Evolutionary conservation across 2,329 filamentous ascomycete genomes (phyloP), one percentile per base, ranked within the genome.

Genomic region (Talaromyces marneffei): DNA sequence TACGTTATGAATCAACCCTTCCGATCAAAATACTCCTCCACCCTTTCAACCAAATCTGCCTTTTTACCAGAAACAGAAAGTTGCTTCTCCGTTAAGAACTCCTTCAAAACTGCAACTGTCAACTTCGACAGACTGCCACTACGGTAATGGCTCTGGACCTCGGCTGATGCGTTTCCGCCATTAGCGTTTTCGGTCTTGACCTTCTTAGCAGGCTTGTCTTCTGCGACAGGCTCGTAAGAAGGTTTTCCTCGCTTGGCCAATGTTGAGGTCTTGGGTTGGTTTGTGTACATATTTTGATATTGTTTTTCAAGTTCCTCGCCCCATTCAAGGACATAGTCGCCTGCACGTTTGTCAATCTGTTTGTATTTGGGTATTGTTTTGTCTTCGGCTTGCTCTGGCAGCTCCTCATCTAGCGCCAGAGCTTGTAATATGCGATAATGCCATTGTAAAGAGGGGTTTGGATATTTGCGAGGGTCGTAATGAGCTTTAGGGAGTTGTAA

Each of bases 341-440:
- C 92, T 1, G 90, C 88, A 31, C 93, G 86, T 78, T 95, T 97
- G 73, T 92, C 85, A 60, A 99, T 97, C 66, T 95, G 91, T 67
- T 85, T 88, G 75, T 88, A 92, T 68, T 89, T 91, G 1, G 94
- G 94, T 14, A 90, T 72, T 0, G 94, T 97, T 65, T 89, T 87
- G 71, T 99, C 94, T 55, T 87, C 83, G 1, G 84, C 80, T 50
- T 82, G 77, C 20, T 89, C 87, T 0, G 92, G 92, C 1, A 96
- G 78, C 66, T 97, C 92, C 72, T 99, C 94, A 37, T 96, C 92
- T 0, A 99, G 81, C 0, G 94, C 94, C 61, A 97, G 82, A 6
- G 90, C 89, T 75, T 99, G 94, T 0, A 99, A 79, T 50, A 99
- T 96, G 64, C 86, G 88, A 79, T 97, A 99, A 77, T 97, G 94